phyloP scores from a whole-genome alignment of 176 grass and related monocot genomes.

The Oryza glumipatula region DNA sequence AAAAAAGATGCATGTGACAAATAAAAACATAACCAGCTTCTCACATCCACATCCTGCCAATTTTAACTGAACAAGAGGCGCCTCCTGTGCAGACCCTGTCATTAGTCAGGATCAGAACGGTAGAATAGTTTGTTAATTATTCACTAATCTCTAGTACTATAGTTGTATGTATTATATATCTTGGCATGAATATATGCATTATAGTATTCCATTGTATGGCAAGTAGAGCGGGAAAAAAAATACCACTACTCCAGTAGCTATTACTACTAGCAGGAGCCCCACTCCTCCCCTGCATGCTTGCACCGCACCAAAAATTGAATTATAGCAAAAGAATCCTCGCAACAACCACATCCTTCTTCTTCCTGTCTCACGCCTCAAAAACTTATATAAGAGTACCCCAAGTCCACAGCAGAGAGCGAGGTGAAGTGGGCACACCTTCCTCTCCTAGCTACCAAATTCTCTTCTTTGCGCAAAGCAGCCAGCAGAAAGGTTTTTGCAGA shows the following conservation, averaged over 20 bases:
- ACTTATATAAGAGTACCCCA: constrained; percentile 63
- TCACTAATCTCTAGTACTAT: too few relatives aligned
- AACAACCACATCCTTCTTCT: constrained; percentile 37
- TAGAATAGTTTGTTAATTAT: not conserved
- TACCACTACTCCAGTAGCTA: not conserved
- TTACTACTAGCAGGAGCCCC: constrained; percentile 3
- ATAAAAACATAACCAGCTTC: not conserved
- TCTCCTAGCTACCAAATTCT: constrained; percentile 10
- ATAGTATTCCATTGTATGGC: not conserved
- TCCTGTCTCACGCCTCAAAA: constrained; percentile 45
- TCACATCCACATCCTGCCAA: not conserved
- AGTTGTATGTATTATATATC: not conserved
- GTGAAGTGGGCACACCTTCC: constrained; percentile 45
- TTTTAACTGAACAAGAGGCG: not conserved
- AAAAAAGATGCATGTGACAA: not conserved
- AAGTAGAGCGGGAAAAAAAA: not conserved
- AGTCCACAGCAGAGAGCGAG: constrained; percentile 5
- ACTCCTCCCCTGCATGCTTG: constrained; percentile 21
- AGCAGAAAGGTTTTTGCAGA: constrained; percentile 35
- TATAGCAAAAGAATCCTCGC: constrained; percentile 32
- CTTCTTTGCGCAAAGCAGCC: constrained; percentile 38
- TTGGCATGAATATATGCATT: not conserved
- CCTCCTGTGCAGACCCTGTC: not conserved
- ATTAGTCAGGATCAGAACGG: not conserved
- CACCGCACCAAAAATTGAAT: constrained; percentile 47